Percentiles rank a stretch among this genome's conserved stretches.
Conservation (phyloP, 1,284 basidiomycete genomes). For the Veloboletus limbatus region DNA sequence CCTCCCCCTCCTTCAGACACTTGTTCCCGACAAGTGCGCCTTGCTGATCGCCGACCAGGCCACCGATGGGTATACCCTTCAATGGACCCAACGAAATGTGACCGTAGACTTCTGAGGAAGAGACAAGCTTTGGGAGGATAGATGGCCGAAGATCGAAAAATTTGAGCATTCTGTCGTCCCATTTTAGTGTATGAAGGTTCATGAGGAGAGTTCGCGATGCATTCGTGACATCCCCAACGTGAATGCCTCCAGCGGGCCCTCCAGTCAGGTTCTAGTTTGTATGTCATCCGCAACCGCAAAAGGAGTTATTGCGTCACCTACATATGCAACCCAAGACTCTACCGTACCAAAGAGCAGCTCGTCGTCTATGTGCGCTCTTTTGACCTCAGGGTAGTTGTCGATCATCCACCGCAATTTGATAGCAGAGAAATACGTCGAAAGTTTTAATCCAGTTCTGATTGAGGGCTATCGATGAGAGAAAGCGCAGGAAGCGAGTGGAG, state of each 20-base stretch:
- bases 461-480: conserved; percentile 1
- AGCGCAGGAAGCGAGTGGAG: background rate
- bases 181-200: conserved; percentile 78
- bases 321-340: conserved; percentile 95
- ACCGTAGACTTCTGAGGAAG: conserved; percentile 92
- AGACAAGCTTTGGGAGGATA: conserved; percentile 85
- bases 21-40: conserved; percentile 97
- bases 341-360: conserved; percentile 91
- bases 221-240: conserved; percentile 95
- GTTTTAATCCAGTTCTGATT: conserved; percentile 80
- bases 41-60: conserved; percentile 96
- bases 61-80: conserved; percentile 81
- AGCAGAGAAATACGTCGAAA: conserved; percentile 96
- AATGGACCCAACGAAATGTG: conserved; percentile 67
- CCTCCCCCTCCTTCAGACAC: conserved; percentile 80
- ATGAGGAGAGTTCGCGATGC: conserved; percentile 95
- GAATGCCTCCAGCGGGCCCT: conserved; percentile 63
- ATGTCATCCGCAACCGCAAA: conserved; percentile 5
- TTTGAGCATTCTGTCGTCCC: conserved; percentile 80
- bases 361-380: conserved; percentile 78
- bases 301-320: conserved; percentile 39
- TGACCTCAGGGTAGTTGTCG: conserved; percentile 81
- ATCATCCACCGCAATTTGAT: conserved; percentile 98
- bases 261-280: conserved; percentile 76
- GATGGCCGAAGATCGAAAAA: conserved; percentile 85